phyloP scores from a whole-genome alignment of 2,329 filamentous ascomycete genomes.

The Ceratocystis albifundus region DNA sequence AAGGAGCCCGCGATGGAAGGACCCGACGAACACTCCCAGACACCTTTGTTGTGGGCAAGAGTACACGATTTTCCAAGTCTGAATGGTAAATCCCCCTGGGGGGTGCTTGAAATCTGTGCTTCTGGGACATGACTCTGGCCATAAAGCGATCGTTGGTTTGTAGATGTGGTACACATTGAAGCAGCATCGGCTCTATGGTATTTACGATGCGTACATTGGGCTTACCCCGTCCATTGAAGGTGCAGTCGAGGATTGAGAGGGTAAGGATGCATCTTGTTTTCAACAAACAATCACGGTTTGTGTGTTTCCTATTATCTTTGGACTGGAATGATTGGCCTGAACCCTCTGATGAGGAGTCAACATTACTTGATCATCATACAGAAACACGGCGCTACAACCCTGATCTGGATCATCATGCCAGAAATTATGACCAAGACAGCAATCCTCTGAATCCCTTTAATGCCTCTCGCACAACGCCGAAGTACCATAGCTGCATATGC shows the following conservation, averaged over 20 bases:
- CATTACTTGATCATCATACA: conserved; percentile 29
- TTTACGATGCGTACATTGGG: conserved; percentile 10
- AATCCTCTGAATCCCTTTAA: conserved; percentile 29
- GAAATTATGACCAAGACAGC: conserved; percentile 14
- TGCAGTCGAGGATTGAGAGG: conserved; percentile 26
- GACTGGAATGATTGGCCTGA: conserved; percentile 25
- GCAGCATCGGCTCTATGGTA: background rate
- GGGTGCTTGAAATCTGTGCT: conserved; percentile 62
- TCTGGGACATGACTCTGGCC: conserved; percentile 53
- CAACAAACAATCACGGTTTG: conserved; percentile 38
- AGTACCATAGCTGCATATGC: conserved; percentile 31
- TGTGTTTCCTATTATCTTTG: conserved; percentile 30
- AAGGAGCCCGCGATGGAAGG: conserved; percentile 36
- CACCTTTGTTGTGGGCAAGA: conserved; percentile 42
- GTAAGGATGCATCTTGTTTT: conserved; percentile 30
- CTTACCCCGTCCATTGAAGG: conserved; percentile 9
- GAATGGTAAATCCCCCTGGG: conserved; percentile 57
- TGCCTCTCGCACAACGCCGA: conserved; percentile 37
- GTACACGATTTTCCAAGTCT: conserved; percentile 59
- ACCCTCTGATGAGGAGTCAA: background rate
- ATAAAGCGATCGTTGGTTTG: conserved; percentile 28
- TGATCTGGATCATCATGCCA: conserved; percentile 38
- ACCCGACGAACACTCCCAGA: conserved; percentile 43
- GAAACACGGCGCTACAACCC: conserved; percentile 31
- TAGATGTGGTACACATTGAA: background rate